Base-by-base conservation (phyloP, 495 filamentous ascomycete species). In the Glarea lozoyensis region DNA sequence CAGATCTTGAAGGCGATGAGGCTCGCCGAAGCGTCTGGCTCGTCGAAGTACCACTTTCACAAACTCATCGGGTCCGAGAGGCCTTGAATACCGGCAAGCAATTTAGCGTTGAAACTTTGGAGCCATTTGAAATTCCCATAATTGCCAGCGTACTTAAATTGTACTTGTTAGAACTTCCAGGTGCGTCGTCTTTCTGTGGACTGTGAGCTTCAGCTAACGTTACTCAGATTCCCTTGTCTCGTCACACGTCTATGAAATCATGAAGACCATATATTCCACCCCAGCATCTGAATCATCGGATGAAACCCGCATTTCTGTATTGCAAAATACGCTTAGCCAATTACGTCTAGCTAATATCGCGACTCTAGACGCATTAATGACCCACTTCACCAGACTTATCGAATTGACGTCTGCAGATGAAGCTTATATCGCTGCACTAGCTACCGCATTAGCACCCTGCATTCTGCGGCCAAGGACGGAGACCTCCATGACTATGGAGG, bases 171-270 rank as follows among this genome's bases (percentile, higher is more conserved):
- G 92, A 99, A 65, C 76, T 99, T 45, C 90, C 88, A 55, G 88
- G 88, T 93, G 73, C 42, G 82, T 55, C 36, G 34, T 15, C 5
- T 22, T 10, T 18, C 31, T 36, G 21, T 27, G 9, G 19, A 11
- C n/a, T 12, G 13, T n/a, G 10, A 20, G 12, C 2, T 33, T 10
- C 34, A 55, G 42, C 58, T 62, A 32, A 56, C 52, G 24, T 18
- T 5, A 33, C 3, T 20, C 52, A 86, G 92, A 99, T 61, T 96
- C 92, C 16, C 76, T 99, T 44, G 93, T 99, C 48, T 97, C 93
- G 37, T 95, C 88, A 18, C 89, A 95, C 58, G 88, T 96, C 47
- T 99, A 99, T 61, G 92, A 99, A 70, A 96, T 99, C 58, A 82
- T 99, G 53, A 87, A 95, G 60, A 96, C 86, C 1, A 94, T 97